Evolutionary conservation across 176 grass and related monocot genomes (phyloP).

Genomic region (Cenchrus americanus): DNA sequence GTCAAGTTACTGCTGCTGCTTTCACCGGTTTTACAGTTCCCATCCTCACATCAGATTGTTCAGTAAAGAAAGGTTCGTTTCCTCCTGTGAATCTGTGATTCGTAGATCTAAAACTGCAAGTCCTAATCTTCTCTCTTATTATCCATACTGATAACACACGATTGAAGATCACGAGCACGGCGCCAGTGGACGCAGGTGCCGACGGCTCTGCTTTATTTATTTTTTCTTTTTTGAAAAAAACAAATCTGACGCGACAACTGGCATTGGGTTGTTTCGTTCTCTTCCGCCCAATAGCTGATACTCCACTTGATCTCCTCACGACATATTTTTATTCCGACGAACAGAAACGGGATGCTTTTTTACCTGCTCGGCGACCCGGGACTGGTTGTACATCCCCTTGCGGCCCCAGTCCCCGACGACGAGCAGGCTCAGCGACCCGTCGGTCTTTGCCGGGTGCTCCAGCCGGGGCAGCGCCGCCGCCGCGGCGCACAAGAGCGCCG

Average conservation of each 20-base stretch:
- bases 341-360: neutral
- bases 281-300: neutral
- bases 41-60: neutral
- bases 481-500: slow-evolving; percentile 22
- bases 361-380: slow-evolving; percentile 73
- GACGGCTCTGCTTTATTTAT: too few relatives aligned
- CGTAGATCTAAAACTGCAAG: neutral
- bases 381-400: slow-evolving; percentile 74
- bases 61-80: neutral
- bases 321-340: neutral
- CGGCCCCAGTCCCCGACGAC: slow-evolving; percentile 93
- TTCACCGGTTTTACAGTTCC: neutral
- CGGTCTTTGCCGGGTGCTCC: slow-evolving; percentile 58
- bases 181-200: neutral
- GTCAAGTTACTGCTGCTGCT: too few relatives aligned
- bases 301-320: neutral
- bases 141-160: neutral
- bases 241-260: neutral
- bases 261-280: neutral
- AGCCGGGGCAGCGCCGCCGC: slow-evolving; percentile 49
- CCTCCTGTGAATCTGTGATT: too few relatives aligned
- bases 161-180: neutral
- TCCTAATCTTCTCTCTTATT: neutral
- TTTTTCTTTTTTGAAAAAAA: neutral
- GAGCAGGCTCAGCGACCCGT: slow-evolving; percentile 69